A percentile compares a stretch with the other conserved stretches of the same genome.
phyloP scores from a whole-genome alignment of 257 asterid genomes.

The Cordia subcordata region DNA sequence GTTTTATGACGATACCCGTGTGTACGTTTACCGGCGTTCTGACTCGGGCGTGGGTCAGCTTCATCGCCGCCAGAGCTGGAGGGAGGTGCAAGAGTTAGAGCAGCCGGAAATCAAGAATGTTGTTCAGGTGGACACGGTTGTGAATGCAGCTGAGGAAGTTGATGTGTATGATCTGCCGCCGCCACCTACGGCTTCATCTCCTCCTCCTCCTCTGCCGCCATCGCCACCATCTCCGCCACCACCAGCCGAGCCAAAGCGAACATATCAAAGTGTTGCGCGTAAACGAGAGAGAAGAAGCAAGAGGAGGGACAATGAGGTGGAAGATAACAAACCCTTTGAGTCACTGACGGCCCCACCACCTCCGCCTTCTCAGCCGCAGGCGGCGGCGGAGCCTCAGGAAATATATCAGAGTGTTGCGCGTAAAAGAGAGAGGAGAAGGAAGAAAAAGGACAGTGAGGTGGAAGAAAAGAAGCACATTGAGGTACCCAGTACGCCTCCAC shows the following conservation, averaged over 20 bases:
- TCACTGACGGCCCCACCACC: constrained; percentile 13
- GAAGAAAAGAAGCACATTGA: constrained; percentile 25
- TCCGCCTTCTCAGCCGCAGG: constrained; percentile 10
- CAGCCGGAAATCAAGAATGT: constrained; percentile 20
- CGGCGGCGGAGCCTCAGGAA: constrained; percentile 18
- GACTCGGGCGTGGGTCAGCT: constrained; percentile 27
- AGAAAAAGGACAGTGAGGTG: constrained; percentile 21
- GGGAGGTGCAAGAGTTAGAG: constrained; percentile 27
- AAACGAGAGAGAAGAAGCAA: constrained; percentile 39
- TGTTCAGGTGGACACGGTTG: constrained; percentile 40
- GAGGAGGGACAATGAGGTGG: constrained; percentile 23
- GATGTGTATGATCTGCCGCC: not conserved
- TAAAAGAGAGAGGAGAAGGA: constrained; percentile 38
- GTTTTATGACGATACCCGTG: constrained; percentile 49
- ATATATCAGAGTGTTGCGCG: constrained; percentile 27
- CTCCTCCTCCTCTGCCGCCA: constrained; percentile 12
- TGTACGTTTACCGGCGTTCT: constrained; percentile 29
- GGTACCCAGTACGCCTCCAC: constrained; percentile 20
- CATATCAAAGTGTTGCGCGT: constrained; percentile 26
- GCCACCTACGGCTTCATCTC: not conserved
- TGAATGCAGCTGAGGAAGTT: constrained; percentile 18
- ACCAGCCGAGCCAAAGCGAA: not conserved
- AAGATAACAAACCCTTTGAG: constrained; percentile 16
- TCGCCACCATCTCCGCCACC: constrained; percentile 19
- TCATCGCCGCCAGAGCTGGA: constrained; percentile 67